These are phyloP conservation scores for Calonectria honghensis DNA, from an alignment of 2,329 filamentous ascomycete species.

Conservation along the genomic window DNA sequence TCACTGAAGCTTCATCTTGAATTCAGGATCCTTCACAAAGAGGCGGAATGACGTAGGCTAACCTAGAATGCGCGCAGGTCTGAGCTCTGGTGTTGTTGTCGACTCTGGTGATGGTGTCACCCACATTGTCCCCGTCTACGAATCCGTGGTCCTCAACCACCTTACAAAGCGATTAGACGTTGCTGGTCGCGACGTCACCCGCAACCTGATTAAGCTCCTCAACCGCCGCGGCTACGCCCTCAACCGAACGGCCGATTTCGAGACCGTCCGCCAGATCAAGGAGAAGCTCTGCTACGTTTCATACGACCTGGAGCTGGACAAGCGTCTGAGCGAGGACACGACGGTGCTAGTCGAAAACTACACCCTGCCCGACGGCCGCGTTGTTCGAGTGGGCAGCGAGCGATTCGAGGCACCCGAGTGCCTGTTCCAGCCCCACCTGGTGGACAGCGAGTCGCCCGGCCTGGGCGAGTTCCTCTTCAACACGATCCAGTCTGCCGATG, in stretches of 20 bases:
- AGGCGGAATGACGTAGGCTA: conserved; percentile 32
- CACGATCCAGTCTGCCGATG: conserved; percentile 96
- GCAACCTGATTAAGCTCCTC: conserved; percentile 96
- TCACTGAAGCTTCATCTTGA: background rate
- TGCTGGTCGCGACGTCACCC: conserved; percentile 97
- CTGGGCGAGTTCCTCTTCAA: conserved; percentile 99
- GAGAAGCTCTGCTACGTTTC: conserved; percentile 99
- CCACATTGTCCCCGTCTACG: conserved; percentile 98
- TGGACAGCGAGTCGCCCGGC: conserved; percentile 97
- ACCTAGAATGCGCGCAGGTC: conserved; percentile 70
- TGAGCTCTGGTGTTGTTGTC: conserved; percentile 96
- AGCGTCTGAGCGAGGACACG: conserved; percentile 96
- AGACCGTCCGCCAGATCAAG: conserved; percentile 99
- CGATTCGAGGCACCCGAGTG: conserved; percentile 98
- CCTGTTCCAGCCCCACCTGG: conserved; percentile 97
- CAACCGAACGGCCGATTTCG: conserved; percentile 98
- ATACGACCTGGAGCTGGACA: conserved; percentile 97
- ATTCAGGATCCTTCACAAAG: background rate
- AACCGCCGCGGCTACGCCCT: conserved; percentile 95
- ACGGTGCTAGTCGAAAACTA: conserved; percentile 98
- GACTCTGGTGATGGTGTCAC: conserved; percentile 99
- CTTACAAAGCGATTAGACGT: conserved; percentile 95
- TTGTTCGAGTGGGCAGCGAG: conserved; percentile 97
- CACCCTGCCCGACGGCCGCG: conserved; percentile 95
- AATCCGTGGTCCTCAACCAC: conserved; percentile 98